Conservation (phyloP, 1,139 yeast species). For the Pneumocystis sp. region DNA sequence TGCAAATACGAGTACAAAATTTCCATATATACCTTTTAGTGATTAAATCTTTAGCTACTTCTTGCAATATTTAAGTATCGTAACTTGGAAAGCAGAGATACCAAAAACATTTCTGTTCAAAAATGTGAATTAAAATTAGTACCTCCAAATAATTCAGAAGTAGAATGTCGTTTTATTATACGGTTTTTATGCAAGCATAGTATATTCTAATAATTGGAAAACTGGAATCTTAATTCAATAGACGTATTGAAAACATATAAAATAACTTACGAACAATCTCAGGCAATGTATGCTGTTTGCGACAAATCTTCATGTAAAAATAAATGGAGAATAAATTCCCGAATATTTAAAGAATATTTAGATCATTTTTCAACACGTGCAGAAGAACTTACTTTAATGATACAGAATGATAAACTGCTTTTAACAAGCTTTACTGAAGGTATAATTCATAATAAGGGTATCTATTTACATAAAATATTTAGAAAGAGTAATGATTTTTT, state of each 20-base stretch:
- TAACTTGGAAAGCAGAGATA: constrained; percentile 11
- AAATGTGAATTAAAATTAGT: constrained; percentile 14
- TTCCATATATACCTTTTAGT: neutral
- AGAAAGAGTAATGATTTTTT: neutral
- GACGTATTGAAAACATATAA: constrained; percentile 20
- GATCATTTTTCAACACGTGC: constrained; percentile 22
- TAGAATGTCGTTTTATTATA: constrained; percentile 13
- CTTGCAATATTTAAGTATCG: constrained; percentile 14
- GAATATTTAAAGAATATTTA: constrained; percentile 17
- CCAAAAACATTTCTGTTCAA: constrained; percentile 14
- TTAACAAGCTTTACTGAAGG: constrained; percentile 21
- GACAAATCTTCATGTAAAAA: constrained; percentile 15
- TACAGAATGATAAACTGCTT: constrained; percentile 13
- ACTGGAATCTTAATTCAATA: neutral
- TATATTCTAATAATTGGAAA: constrained; percentile 2
- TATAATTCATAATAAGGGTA: constrained; percentile 8
- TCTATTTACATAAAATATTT: neutral
- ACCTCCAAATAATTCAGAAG: constrained; percentile 5
- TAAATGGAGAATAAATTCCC: constrained; percentile 18
- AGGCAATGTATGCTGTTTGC: constrained; percentile 16
- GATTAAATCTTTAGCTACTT: constrained; percentile 8
- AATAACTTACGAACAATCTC: constrained; percentile 18
- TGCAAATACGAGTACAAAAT: constrained; percentile 9
- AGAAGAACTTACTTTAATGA: constrained; percentile 21
- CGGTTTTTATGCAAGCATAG: constrained; percentile 11